Percentiles rank a stretch among this genome's conserved stretches.
phyloP scores from a whole-genome alignment of 1,139 yeast species.

The Pichia sp. region DNA sequence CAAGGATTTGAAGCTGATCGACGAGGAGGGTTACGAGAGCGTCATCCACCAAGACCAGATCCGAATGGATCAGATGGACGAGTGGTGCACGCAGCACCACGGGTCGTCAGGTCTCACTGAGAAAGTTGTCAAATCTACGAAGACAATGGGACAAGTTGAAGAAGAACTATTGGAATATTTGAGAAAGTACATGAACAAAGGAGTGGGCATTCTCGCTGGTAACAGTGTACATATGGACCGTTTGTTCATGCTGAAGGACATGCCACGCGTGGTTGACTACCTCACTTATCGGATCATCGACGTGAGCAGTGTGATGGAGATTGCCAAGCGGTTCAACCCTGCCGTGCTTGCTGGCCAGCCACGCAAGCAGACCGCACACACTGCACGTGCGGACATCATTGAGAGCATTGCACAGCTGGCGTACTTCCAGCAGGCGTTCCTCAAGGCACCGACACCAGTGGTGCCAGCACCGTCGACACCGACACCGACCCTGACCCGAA shows the following conservation, averaged over 20 bases:
- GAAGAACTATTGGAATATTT: conserved; percentile 57
- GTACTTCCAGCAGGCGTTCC: conserved; percentile 69
- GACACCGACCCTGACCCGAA: too few relatives aligned
- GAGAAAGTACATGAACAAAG: conserved; percentile 37
- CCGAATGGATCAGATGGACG: conserved; percentile 67
- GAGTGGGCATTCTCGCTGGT: conserved; percentile 79
- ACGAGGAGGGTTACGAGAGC: conserved; percentile 67
- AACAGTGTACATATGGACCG: conserved; percentile 91
- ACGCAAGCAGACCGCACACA: conserved; percentile 57
- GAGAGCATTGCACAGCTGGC: conserved; percentile 81
- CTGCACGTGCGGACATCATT: conserved; percentile 80
- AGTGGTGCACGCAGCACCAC: conserved; percentile 82
- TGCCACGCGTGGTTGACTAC: conserved; percentile 67
- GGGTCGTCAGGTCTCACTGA: conserved; percentile 63
- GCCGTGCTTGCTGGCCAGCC: conserved; percentile 18
- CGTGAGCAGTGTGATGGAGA: conserved; percentile 77
- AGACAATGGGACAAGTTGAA: conserved; percentile 56
- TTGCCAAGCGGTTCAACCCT: conserved; percentile 79
- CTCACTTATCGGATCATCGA: conserved; percentile 84
- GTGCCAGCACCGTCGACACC: too few relatives aligned
- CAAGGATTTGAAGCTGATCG: conserved; percentile 62
- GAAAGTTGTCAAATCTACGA: conserved; percentile 53
- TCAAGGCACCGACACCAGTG: too few relatives aligned
- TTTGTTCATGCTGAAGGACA: conserved; percentile 73
- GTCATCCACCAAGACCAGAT: conserved; percentile 65